phyloP scores from a whole-genome alignment of 495 filamentous ascomycete genomes.

The Hypoxylon crocopeplum region DNA sequence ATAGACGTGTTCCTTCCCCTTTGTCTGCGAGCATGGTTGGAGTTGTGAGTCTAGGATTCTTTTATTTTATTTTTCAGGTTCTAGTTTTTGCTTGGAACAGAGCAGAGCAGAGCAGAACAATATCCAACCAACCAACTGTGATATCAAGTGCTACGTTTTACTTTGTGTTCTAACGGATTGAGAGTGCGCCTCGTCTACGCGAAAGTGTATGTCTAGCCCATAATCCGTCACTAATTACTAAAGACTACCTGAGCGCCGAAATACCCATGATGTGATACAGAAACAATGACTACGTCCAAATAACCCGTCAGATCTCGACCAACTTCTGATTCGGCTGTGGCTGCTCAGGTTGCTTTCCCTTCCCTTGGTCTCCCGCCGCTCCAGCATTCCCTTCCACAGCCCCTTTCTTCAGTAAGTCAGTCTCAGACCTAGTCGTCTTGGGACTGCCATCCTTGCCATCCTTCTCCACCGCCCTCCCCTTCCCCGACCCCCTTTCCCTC shows the following conservation, averaged over 20 bases:
- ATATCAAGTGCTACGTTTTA: slow-evolving; percentile 26
- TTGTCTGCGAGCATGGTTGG: slow-evolving; percentile 43
- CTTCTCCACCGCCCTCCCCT: not conserved
- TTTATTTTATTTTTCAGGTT: not conserved
- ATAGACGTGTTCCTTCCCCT: slow-evolving; percentile 37
- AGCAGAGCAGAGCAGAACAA: not conserved
- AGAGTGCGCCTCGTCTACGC: not conserved
- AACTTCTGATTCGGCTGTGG: slow-evolving; percentile 14
- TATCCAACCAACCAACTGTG: slow-evolving; percentile 2
- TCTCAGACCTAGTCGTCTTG: not conserved
- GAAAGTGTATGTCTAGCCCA: not conserved
- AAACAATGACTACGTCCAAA: not conserved
- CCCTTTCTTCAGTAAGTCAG: not conserved
- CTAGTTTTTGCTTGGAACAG: no score
- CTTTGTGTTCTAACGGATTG: slow-evolving; percentile 4
- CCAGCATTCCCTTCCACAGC: not conserved
- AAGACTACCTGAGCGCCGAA: no score
- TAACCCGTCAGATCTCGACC: slow-evolving; percentile 15
- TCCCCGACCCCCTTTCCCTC: not conserved
- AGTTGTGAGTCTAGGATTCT: slow-evolving; percentile 32
- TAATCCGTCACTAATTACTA: not conserved
- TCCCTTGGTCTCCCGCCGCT: not conserved
- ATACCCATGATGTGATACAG: no score
- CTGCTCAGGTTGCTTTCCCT: slow-evolving; percentile 8
- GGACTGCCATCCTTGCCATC: not conserved